Evolutionary conservation across 2,329 filamentous ascomycete genomes (phyloP).

Genomic region (Pyrenochaeta sp.): DNA sequence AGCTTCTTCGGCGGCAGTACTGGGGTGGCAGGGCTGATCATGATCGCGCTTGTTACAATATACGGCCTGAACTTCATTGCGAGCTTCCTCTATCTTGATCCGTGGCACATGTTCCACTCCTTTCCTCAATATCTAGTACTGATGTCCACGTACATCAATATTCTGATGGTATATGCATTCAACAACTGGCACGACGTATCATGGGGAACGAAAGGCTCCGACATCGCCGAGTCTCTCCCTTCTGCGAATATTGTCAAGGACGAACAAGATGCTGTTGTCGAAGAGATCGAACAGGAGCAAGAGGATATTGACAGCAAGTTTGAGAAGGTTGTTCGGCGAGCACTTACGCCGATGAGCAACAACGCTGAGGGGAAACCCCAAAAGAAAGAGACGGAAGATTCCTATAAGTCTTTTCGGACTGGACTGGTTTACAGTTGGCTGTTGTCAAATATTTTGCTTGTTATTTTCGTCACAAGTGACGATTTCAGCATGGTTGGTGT

Average conservation of each 20-base stretch:
- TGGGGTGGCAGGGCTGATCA: slow-evolving; percentile 85
- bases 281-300: slow-evolving; percentile 95
- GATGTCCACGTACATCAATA: slow-evolving; percentile 98
- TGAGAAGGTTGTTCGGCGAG: slow-evolving; percentile 93
- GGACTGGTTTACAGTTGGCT: slow-evolving; percentile 18
- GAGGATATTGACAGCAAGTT: slow-evolving; percentile 98
- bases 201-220: slow-evolving; percentile 99
- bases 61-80: slow-evolving; percentile 97
- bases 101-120: slow-evolving; percentile 99
- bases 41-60: slow-evolving; percentile 90
- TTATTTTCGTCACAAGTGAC: slow-evolving; percentile 15
- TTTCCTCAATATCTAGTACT: slow-evolving; percentile 92
- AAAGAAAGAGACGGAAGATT: slow-evolving; percentile 7
- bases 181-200: slow-evolving; percentile 99
- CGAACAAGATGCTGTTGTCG: slow-evolving; percentile 85
- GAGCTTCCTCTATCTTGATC: slow-evolving; percentile 96
- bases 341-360: slow-evolving; percentile 85
- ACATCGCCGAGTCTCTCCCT: slow-evolving; percentile 91
- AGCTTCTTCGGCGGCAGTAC: slow-evolving; percentile 86
- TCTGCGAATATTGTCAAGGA: slow-evolving; percentile 90
- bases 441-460: slow-evolving; percentile 14
- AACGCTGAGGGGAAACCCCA: too few species aligned
- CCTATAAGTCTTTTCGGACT: slow-evolving; percentile 13
- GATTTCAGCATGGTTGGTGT: slow-evolving; percentile 11
- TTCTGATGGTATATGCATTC: slow-evolving; percentile 98